Base-by-base conservation (phyloP, 192 early-diverging fungal species). In the Coemansia sp. region DNA sequence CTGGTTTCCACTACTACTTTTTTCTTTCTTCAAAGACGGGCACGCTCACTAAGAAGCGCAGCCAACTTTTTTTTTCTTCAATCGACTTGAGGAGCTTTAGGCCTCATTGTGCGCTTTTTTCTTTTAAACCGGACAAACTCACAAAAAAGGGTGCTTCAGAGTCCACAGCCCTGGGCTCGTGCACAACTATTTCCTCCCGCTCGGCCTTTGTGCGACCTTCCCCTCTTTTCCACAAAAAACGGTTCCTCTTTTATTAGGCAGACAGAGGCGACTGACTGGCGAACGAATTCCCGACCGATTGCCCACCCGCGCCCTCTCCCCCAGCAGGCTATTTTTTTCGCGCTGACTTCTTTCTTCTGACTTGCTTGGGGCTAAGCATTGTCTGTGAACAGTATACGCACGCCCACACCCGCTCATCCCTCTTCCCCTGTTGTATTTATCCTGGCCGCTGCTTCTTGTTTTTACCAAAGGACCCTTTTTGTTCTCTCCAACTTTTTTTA, bases 341-440 rank as follows among this genome's bases (percentile, higher is more conserved):
- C 53, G 62, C 69, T 83, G 63, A 66, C 67, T 72, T 77, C 72
- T 59, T 74, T 79, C 69, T 73, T 73, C 67, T 55, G 39, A 61
- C 63, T 85, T 78, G 38, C 77, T 67, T 84, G 77, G 62, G 28
- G 64, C 77, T 76, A 52, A 63, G 66, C 84, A 76, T 60, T 73
- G 67, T 49, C 72, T 62, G 44, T 46, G 57, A 47, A 60, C 38
- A 26, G 19, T 58, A 64, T 62, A 38, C 64, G 62, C 50, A 66
- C 78, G 40, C 72, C 75, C 42, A 70, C 42, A 70, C 75, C 57
- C 69, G 78, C 17, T 66, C 72, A 33, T 69, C 69, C 43, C 58
- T 66, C 59, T 73, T 72, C 40, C 40, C 58, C 23, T 63, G 60
- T 49, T 46, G 47, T 66, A 64, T 38, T 62, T 61, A 61, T 61